Base-by-base conservation (phyloP, 2,329 filamentous ascomycete species). In the Pseudohalonectria lignicola region DNA sequence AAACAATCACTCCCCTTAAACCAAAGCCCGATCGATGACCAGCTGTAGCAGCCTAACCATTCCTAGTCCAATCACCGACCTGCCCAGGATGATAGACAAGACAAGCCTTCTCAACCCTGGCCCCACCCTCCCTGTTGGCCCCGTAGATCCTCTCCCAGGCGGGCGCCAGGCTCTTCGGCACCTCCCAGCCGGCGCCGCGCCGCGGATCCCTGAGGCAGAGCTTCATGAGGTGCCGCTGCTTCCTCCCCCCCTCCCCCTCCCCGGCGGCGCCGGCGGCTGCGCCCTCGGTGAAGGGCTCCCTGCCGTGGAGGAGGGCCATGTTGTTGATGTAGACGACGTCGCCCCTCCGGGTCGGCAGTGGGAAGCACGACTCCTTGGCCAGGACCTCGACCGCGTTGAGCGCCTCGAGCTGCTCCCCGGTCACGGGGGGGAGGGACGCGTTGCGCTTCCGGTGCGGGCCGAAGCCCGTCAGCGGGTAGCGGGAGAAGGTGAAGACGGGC, bases 271-370 rank as follows among this genome's bases (percentile, higher is more conserved):
- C 26, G 26, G 10, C 30, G 17, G 30, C 30, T 31, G 17, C 30
- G 17, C 15, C 8, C 16, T 31, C n/a, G 30, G 15, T 17, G 9
- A 73, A 74, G 0, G 60, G 64, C 12, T 64, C 67, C 3, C 71
- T 57, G 0, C 66, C 63, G 42, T 76, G 71, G 30, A 75, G 63
- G 3, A 75, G 47, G 28, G 63, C 64, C 30, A 74, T 47, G 46
- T 75, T 75, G 43, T 75, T 75, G 21, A 67, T 59, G 40, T 65
- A 74, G 42, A 69, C 65, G 10, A 75, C 63, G 45, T 75, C 70
- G 2, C 69, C 69, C 39, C 61, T 61, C 32, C 63, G 58, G 32
- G 70, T 66, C 40, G 64, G 53, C n/a, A 67, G 62, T 4, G 62
- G 53, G 1, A 64, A 56, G 11, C 56, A 59, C 43, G 62, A 61